Evolutionary conservation across 2,329 filamentous ascomycete genomes (phyloP), one percentile per base, ranked within the genome.

Genomic region (Alternaria sp.): DNA sequence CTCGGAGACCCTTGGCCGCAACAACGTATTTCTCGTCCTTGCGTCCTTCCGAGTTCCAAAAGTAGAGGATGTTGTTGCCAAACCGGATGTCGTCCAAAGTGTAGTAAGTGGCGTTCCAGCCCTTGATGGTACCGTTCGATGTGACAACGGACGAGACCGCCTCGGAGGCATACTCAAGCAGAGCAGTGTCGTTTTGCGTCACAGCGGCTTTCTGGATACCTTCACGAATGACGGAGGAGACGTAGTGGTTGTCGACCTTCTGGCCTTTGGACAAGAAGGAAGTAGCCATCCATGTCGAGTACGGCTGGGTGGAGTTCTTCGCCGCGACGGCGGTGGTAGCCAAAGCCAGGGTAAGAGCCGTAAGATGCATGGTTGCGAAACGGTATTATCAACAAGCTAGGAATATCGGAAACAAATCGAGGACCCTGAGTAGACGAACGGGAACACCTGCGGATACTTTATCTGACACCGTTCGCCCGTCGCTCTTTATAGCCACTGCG

Each of bases 31-130:
- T 86, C 11, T 78, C 70, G 43, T 84, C 79, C 18, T 73, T 76
- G 43, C 73, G 69, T 25, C 73, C 73, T 11, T 80, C 79, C 0
- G 84, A 84, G 61, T 80, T 72, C 66, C 82, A 80, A 67, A 85
- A 84, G 78, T 85, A 82, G 2, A 88, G 78, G 41, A 86, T 76
- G 69, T 85, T 85, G 67, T 85, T 82, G 8, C 85, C 86, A 30
- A 87, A 80, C 6, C 86, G 84, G 63, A 87, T 82, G 61, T 87
- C 83, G 63, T 80, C 78, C 4, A 80, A 71, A 3, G 84, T 85
- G 77, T 87, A 84, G 69, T 81, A 83, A 3, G 75, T 75, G 14
- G 81, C 74, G 58, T 84, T 79, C 79, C 84, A 88, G 18, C 79
- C 78, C 14, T 76, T 74, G 60, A 87, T 64, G 77, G 81, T 83